phyloP scores from a whole-genome alignment of 768 basidiomycete species.

The Imleria badia region DNA sequence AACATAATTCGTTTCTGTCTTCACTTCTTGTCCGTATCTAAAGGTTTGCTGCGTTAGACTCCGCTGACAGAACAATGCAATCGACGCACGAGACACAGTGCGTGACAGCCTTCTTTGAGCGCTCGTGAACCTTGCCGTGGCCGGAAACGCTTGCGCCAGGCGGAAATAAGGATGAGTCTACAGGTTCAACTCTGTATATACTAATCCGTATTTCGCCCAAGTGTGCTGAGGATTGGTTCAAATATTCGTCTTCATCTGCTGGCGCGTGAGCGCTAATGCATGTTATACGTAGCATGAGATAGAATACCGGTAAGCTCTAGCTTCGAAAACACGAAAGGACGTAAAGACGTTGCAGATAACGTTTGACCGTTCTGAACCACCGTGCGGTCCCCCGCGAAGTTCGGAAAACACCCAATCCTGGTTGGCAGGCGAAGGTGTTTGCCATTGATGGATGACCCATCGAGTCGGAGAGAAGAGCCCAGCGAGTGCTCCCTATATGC shows the following conservation, averaged over 20 bases:
- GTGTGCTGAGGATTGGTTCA: constrained; percentile 10
- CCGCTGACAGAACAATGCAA: background rate
- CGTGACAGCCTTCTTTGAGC: constrained; percentile 31
- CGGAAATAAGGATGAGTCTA: fast-evolving
- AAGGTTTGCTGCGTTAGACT: background rate
- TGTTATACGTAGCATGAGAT: background rate
- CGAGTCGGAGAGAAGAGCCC: constrained; percentile 9
- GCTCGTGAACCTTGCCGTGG: constrained; percentile 29
- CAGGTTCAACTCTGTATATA: constrained; percentile 4
- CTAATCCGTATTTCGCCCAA: constrained; percentile 23
- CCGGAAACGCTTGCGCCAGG: background rate
- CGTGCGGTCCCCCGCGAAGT: background rate
- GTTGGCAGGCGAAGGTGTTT: background rate
- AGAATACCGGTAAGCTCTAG: constrained; percentile 30
- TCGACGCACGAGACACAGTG: constrained; percentile 29
- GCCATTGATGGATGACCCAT: constrained; percentile 17
- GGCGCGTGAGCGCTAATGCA: constrained; percentile 4
- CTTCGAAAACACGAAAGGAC: constrained; percentile 28
- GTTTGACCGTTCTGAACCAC: background rate
- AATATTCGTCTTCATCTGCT: constrained; percentile 29
- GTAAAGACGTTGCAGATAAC: constrained; percentile 15
- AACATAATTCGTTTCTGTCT: background rate
- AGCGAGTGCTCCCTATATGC: constrained; percentile 7
- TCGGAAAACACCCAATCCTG: background rate
- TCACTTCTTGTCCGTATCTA: constrained; percentile 26